These are phyloP conservation scores for Phanerodontia chrysosporium DNA, from an alignment of 768 basidiomycete species.

Conservation along the genomic window DNA sequence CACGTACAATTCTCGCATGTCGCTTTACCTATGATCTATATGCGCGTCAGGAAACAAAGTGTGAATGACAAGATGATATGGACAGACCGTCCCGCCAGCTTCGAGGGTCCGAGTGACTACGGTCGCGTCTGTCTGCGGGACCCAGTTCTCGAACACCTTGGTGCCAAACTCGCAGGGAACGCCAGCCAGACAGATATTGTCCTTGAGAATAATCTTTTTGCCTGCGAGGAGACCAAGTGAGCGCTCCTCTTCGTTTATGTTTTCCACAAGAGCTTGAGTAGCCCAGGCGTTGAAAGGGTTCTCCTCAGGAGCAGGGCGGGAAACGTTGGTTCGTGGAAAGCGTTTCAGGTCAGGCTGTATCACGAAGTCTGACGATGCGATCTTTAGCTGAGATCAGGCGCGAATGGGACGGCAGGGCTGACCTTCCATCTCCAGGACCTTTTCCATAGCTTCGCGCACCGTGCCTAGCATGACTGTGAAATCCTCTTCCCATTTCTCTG, in stretches of 20 bases:
- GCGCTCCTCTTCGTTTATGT: conserved; percentile 17
- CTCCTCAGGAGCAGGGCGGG: conserved; percentile 20
- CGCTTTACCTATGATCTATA: conserved; percentile 35
- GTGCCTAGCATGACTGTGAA: conserved; percentile 14
- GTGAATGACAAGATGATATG: too few relatives aligned
- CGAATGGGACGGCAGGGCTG: background rate
- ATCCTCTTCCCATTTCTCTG: conserved; percentile 14
- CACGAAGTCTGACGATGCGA: conserved; percentile 10
- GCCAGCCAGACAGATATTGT: conserved; percentile 27
- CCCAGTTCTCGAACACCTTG: conserved; percentile 30
- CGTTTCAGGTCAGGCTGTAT: conserved; percentile 14
- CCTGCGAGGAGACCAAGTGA: conserved; percentile 29
- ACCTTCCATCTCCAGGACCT: conserved; percentile 18
- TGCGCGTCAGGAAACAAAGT: too few relatives aligned
- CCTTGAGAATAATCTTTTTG: conserved; percentile 37
- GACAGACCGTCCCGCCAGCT: conserved; percentile 30
- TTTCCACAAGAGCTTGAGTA: conserved; percentile 30
- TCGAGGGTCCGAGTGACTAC: conserved; percentile 41
- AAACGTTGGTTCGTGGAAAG: conserved; percentile 23
- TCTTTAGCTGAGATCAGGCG: background rate
- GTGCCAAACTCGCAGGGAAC: conserved; percentile 42
- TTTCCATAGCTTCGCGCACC: conserved; percentile 16
- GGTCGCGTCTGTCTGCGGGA: conserved; percentile 37
- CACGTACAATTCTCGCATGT: conserved; percentile 30
- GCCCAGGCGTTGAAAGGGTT: conserved; percentile 34